Evolutionary conservation across 1,139 yeast species (phyloP), one percentile per base, ranked within the genome.

Genomic region (Candida albicans): DNA sequence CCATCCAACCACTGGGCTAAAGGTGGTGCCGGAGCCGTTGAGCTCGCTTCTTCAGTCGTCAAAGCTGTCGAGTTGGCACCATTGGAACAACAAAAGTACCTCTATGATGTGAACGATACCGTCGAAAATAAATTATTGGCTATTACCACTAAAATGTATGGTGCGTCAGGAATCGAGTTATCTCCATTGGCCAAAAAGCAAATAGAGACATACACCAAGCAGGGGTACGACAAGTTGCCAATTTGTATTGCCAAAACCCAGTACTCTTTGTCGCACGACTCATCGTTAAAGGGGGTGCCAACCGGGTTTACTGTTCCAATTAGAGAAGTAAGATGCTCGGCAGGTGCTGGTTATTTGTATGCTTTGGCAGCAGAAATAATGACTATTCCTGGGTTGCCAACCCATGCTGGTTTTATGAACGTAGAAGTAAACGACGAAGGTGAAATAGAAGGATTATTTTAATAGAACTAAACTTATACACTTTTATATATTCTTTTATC

Each of bases 241-340:
- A 80, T 86, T 50, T 86, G 95, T 68, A 81, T 86, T 55, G 95
- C 95, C 40, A 86, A 86, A 69, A 86, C 95, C 1, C 95, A 86
- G 64, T 86, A 86, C 67, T 85, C 93, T 1, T 70, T 86, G 55
- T 84, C 91, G 5, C 93, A 85, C 58, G 93, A 86, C 64, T 86
- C 93, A 36, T 70, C 80, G n/a, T 73, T 85, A 61, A 86, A 86
- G 67, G 91, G 91, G 60, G 93, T 84, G 42, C 95, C 95, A 56
- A 77, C 81, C 15, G 91, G 84, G 2, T 86, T 85, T 66, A 82
- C 80, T 22, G 81, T 86, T 63, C 93, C 95, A 48, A 82, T 86
- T 52, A 77, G 90, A 68, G 95, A 86, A 57, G 84, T 86, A 42
- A 81, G 88, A 67, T 82, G 87, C 49, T 82, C 88, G 41, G 84